Base-by-base conservation (phyloP, 306 rosid species). In the Lathyrus aphaca region DNA sequence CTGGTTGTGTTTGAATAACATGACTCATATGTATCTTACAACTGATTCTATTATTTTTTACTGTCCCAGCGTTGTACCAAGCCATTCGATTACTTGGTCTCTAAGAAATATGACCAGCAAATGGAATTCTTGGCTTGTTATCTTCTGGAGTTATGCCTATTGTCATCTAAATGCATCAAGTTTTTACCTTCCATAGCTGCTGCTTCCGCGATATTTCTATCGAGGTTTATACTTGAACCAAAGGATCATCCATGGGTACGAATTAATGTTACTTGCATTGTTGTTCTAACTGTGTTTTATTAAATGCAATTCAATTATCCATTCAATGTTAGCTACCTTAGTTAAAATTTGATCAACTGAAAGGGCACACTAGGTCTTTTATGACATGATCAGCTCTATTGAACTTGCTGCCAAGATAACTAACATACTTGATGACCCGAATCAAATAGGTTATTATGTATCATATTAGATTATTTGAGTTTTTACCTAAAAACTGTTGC, bases 221-320 rank as follows among this genome's bases (percentile, higher is more conserved):
- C 89, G n/a, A 66, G 71, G 29, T 76, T 81, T 68, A 82, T 73
- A 2, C 42, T 76, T 25, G 54, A 76, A 56, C 82, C 82, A 30
- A 40, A 54, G 44, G 56, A 42, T 13, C 84, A 79, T 67, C 89
- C 89, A 8, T 85, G 89, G 89, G 89, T 85, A 81, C 67, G 86
- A 45, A n/a, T 45, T 45, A 15, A n/a, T 35, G 39, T 35, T 32
- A n/a, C 18, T n/a, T 45, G n/a, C 18, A 44, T 5, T 6, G 1
- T n/a, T 35, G 10, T 7, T 35, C 10, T 7, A 1, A 35, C 10
- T 35, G 10, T 35, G 10, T 35, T 32, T 35, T 35, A 35, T 35
- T 35, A 7, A n/a, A 45, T n/a, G 50, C 18, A 45, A 35, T 35
- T 35, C 39, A 35, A 35, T 7, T 16, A 45, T 5, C 50, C 50